Evolutionary conservation across 2,329 filamentous ascomycete species (phyloP), one percentile per base, ranked within the genome.

Genomic region (Colletotrichum incanum): DNA sequence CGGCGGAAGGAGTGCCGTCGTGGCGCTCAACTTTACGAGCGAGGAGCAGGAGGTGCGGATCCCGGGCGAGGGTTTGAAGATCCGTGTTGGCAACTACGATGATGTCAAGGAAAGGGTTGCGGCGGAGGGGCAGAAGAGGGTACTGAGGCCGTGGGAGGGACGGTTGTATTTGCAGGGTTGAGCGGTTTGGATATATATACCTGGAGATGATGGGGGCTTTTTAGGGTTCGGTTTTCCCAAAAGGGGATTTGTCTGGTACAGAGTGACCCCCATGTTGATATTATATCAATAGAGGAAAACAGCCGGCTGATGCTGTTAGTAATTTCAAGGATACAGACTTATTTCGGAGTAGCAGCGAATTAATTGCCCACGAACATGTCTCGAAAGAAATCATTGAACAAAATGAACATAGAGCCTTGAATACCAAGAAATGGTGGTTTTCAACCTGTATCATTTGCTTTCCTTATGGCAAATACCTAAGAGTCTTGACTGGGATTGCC

Each of bases 11-110:
- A 79, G 70, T 59, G 80, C 79, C 3, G 65, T 84, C 11, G 79
- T 84, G 4, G 79, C 76, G 4, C 60, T 83, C 20, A 84, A 84
- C 69, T 86, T 86, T 47, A 83, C 82, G 1, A 76, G 77, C 16
- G 75, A 79, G 20, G 76, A 77, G 55, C 81, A 83, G 73, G 41
- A 50, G 0, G 79, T 78, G 71, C 45, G 43, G 5, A 11, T 72
- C 3, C 77, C 79, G 0, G 69, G 63, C 0, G 66, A 78, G 16
- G 80, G 60, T 7, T 20, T 65, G 43, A 56, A 28, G 45, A 28
- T 81, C 18, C 67, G 55, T 9, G 75, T 82, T 1, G 79, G 80
- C 49, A 82, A 79, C 71, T 82, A 82, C 64, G 72, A 66, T 5
- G 79, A 80, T 50, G 76, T 74, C 7, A 65, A 71, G 12, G 70